Percentiles rank a stretch among this genome's conserved stretches.
Conservation (phyloP, 1,284 basidiomycete genomes). For the Naganishia liquefaciens region DNA sequence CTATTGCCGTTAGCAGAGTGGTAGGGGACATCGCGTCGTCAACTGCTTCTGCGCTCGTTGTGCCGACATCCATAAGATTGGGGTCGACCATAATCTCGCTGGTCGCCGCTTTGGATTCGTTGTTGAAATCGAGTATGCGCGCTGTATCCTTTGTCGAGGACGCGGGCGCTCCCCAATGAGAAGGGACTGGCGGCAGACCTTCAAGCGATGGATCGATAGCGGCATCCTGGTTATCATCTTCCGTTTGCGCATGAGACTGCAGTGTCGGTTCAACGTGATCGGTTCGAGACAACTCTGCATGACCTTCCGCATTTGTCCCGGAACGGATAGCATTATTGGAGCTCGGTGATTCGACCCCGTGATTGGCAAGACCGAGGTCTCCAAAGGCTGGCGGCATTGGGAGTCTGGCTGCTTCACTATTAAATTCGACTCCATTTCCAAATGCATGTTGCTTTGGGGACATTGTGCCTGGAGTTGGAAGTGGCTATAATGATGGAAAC, state of each 20-base stretch:
- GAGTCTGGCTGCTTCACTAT: not conserved
- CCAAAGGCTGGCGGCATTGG: slow-evolving; percentile 23
- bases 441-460: slow-evolving; percentile 16
- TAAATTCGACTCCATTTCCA: not conserved
- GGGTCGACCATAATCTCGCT: slow-evolving; percentile 22
- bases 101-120: not conserved
- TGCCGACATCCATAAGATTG: slow-evolving; percentile 4
- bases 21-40: not conserved
- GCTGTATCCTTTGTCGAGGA: slow-evolving; percentile 9
- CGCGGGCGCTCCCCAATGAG: not conserved
- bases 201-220: slow-evolving; percentile 21
- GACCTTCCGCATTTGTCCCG: not conserved
- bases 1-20: slow-evolving; percentile 6
- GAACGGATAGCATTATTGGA: not conserved
- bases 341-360: slow-evolving; percentile 4
- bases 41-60: not conserved
- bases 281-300: not conserved
- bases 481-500: slow-evolving; percentile 13
- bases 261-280: not conserved
- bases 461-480: slow-evolving; percentile 25
- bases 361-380: slow-evolving; percentile 15
- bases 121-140: slow-evolving; percentile 16
- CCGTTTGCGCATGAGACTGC: not conserved
- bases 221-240: not conserved
- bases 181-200: slow-evolving; percentile 12